A percentile compares a stretch with the other conserved stretches of the same genome.
Evolutionary conservation across 495 filamentous ascomycete species (phyloP).

Genomic region (Hypoxylon trugodes): DNA sequence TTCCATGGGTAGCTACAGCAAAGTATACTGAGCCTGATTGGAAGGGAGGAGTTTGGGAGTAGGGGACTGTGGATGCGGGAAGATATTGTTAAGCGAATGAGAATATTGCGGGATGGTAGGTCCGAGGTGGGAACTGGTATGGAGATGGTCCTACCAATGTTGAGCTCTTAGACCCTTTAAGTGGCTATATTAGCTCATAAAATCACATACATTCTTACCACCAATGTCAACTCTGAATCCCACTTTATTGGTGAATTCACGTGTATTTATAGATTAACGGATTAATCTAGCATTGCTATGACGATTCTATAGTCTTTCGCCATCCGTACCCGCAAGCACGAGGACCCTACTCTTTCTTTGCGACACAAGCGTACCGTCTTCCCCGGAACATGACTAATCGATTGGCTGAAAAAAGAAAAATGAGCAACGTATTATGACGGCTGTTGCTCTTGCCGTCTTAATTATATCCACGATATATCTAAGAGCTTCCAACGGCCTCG

Average conservation of each 20-base stretch:
- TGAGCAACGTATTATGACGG: neutral
- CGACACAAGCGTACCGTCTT: neutral
- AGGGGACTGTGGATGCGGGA: too few relatives aligned
- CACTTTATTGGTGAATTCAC: neutral
- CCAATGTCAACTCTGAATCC: neutral
- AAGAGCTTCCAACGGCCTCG: conserved; percentile 58
- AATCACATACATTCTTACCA: too few relatives aligned
- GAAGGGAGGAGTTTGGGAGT: conserved; percentile 61
- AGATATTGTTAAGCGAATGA: too few relatives aligned
- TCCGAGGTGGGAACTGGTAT: too few relatives aligned
- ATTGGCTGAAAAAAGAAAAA: neutral
- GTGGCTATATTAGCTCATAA: neutral
- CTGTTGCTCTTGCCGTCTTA: neutral
- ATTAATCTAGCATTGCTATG: conserved; percentile 14
- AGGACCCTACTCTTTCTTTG: conserved; percentile 2
- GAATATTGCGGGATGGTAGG: too few relatives aligned
- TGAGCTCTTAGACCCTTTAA: neutral
- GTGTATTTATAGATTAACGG: conserved; percentile 21
- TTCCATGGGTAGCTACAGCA: conserved; percentile 81
- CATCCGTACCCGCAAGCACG: conserved; percentile 1
- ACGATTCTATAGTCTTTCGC: neutral
- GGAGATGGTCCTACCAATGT: too few relatives aligned
- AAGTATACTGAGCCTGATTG: conserved; percentile 72
- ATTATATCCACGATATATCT: neutral
- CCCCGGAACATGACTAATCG: conserved; percentile 8